A percentile compares a stretch with the other conserved stretches of the same genome.
Conservation (phyloP, 352 stramenopile genomes). For the Phytophthora tubulina region DNA sequence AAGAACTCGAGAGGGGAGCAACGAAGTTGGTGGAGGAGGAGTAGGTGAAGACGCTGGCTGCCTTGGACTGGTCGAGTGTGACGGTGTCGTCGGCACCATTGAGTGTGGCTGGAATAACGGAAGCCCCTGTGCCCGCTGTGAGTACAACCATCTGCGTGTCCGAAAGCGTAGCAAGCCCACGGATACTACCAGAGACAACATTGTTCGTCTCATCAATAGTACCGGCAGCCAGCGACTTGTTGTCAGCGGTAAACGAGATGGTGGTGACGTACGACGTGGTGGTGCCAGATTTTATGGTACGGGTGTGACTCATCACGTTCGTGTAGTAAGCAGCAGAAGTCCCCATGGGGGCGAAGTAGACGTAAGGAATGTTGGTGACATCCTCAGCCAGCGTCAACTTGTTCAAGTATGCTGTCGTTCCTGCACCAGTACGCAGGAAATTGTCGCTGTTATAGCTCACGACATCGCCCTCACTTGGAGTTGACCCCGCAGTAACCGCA, state of each 20-base stretch:
- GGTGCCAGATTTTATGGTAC: constrained; percentile 18
- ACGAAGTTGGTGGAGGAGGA: constrained; percentile 55
- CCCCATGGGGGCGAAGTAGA: constrained; percentile 64
- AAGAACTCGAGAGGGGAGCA: constrained; percentile 37
- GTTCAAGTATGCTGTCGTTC: constrained; percentile 75
- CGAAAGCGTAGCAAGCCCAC: constrained; percentile 66
- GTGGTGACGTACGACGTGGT: constrained; percentile 63
- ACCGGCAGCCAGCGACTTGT: constrained; percentile 47
- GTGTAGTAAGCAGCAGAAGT: constrained; percentile 44
- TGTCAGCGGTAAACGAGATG: constrained; percentile 36
- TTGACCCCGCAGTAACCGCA: constrained; percentile 23
- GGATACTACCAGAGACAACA: constrained; percentile 44
- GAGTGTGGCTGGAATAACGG: constrained; percentile 49
- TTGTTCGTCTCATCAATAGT: constrained; percentile 32
- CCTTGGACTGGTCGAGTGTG: constrained; percentile 35
- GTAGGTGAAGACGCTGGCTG: constrained; percentile 24
- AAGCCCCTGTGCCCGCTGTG: constrained; percentile 23
- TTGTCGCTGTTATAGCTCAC: constrained; percentile 53
- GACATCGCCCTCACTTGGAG: constrained; percentile 35
- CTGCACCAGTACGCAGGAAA: constrained; percentile 60
- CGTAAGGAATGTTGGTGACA: constrained; percentile 39
- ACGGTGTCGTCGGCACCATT: constrained; percentile 17
- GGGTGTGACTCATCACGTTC: constrained; percentile 64
- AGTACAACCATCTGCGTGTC: constrained; percentile 58
- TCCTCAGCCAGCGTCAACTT: constrained; percentile 32